Evolutionary conservation across 2,329 filamentous ascomycete species (phyloP), one percentile per base, ranked within the genome.

Genomic region (Aureobasidium musti): DNA sequence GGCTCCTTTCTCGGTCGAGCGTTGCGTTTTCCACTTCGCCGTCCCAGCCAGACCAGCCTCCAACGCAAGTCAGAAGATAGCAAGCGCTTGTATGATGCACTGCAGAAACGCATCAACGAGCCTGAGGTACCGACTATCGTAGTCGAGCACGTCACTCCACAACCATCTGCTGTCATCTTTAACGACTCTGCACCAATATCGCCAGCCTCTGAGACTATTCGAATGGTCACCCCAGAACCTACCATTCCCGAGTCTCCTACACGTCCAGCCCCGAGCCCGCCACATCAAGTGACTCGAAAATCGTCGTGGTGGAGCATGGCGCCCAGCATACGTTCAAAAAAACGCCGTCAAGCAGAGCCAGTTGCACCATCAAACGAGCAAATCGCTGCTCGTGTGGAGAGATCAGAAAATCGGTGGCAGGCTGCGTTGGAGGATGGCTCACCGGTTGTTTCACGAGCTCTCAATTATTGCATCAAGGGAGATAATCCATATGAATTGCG

Each of bases 31-130:
- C 72, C 68, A 43, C 68, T 74, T 14, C 73, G 70, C 33, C 71
- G 71, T 11, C 33, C 71, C n/a, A 76, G 74, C 63, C 72, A 71
- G 39, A 63, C 68, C 19, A 69, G 74, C 64, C 66, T 71, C 41
- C 71, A 66, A 69, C 71, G 45, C 73, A 67, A 68, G 71, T 63
- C 78, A 0, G 77, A 86, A 28, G 82, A 88, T 66, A 87, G 84
- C 67, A 81, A 86, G 45, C 81, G 83, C 41, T 81, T 90, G 3
- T 89, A 88, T 71, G 86, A 85, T 6, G 87, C 87, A 1, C 77
- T 90, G n/a, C 71, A 73, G 59, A 71, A 71, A 47, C 73, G 72
- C 8, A 85, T 89, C 77, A 84, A 84, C 68, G 80, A 81, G 39
- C 75, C 86, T 49, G 75, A 80, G 11, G 79, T 82, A 8, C 57